Percentiles rank a stretch among this genome's conserved stretches.
phyloP scores from a whole-genome alignment of 1,139 yeast species.

The Pichia sorboxylosa region DNA sequence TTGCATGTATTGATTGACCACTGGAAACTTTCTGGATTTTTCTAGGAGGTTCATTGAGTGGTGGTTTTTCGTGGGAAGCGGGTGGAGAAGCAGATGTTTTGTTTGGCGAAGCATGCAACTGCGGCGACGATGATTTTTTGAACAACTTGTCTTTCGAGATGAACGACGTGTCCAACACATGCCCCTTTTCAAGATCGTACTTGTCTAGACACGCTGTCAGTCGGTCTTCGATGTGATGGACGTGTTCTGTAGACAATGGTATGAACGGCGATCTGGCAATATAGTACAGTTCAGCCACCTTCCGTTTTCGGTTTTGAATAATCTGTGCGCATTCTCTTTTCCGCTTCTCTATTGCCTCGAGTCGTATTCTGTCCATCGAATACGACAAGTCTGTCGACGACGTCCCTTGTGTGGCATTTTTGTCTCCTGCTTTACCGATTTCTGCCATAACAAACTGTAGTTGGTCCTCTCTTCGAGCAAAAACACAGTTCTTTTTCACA shows the following conservation, averaged over 20 bases:
- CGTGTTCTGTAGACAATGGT: slow-evolving; percentile 28
- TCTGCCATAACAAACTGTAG: too few relatives aligned
- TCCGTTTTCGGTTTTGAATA: slow-evolving; percentile 32
- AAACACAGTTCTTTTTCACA: too few relatives aligned
- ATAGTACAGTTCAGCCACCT: slow-evolving; percentile 44
- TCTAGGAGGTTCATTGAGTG: slow-evolving; percentile 1
- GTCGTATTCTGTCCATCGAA: slow-evolving; percentile 32
- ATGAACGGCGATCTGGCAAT: slow-evolving; percentile 35
- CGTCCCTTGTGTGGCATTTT: background rate
- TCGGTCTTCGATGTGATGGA: slow-evolving; percentile 28
- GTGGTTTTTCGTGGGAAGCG: slow-evolving; percentile 2
- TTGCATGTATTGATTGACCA: too few relatives aligned
- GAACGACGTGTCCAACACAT: slow-evolving; percentile 24
- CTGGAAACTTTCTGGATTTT: background rate
- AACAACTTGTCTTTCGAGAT: slow-evolving; percentile 22
- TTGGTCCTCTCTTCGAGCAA: too few relatives aligned
- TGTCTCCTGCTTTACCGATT: too few relatives aligned
- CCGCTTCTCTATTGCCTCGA: slow-evolving; percentile 34
- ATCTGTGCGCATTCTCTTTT: slow-evolving; percentile 29
- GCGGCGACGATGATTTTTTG: slow-evolving; percentile 17
- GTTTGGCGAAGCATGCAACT: slow-evolving; percentile 9
- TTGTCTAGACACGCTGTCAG: slow-evolving; percentile 32
- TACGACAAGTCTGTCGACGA: slow-evolving; percentile 7
- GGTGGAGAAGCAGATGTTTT: background rate
- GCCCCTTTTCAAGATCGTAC: slow-evolving; percentile 34